Conservation (phyloP, 257 asterid species). For the Ajuga chamaepitys region DNA sequence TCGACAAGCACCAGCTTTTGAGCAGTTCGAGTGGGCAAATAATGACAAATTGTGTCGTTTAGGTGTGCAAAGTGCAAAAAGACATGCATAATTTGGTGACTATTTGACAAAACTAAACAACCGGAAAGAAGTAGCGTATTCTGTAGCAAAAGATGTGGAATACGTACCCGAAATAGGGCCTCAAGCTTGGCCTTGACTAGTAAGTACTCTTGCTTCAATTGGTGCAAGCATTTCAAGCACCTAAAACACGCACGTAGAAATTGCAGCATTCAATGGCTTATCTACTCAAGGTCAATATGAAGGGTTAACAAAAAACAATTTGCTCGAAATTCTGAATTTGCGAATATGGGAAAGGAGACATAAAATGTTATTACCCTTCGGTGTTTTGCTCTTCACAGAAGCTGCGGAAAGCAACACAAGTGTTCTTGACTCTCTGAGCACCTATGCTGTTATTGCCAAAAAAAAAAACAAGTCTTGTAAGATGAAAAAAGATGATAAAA, state of each 20-base stretch:
- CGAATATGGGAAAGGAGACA: background rate
- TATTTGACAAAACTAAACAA: no score
- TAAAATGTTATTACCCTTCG: slow-evolving; percentile 35
- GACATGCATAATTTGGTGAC: no score
- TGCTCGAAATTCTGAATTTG: no score
- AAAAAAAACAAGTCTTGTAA: background rate
- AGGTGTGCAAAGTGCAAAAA: no score
- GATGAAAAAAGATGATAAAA: background rate
- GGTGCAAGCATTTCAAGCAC: slow-evolving; percentile 58
- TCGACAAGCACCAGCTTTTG: no score
- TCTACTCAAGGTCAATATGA: no score
- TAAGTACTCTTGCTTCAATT: slow-evolving; percentile 58
- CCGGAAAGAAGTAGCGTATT: background rate
- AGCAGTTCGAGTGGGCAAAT: no score
- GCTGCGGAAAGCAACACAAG: slow-evolving; percentile 54
- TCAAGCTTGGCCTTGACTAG: slow-evolving; percentile 69
- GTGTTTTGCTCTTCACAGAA: slow-evolving; percentile 48
- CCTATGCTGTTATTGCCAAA: slow-evolving; percentile 50
- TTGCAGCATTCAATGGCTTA: no score
- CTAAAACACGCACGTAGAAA: slow-evolving; percentile 20
- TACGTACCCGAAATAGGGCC: slow-evolving; percentile 46
- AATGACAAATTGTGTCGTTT: no score
- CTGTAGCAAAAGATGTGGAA: background rate
- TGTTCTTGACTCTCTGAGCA: slow-evolving; percentile 60
- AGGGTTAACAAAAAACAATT: no score